These are phyloP conservation scores for Sclerotinia spermophila DNA, from an alignment of 2,329 filamentous ascomycete genomes.

Conservation along the genomic window DNA sequence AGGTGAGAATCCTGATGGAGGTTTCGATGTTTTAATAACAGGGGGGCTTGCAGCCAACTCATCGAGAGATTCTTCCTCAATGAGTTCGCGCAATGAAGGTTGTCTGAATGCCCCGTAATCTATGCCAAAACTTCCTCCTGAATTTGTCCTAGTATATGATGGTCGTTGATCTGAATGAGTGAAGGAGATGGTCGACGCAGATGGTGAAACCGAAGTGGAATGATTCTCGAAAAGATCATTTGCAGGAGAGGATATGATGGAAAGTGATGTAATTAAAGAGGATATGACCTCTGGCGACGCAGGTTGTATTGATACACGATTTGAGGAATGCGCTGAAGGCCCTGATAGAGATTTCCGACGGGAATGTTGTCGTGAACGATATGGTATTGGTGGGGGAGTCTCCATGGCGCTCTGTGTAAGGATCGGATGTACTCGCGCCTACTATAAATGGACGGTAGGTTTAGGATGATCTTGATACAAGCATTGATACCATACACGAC, in stretches of 20 bases:
- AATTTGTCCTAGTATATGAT: slow-evolving; percentile 23
- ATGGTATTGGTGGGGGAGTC: slow-evolving; percentile 34
- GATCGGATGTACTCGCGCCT: slow-evolving; percentile 21
- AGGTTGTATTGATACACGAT: slow-evolving; percentile 36
- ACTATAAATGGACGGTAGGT: slow-evolving; percentile 16
- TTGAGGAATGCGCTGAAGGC: slow-evolving; percentile 31
- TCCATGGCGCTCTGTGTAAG: slow-evolving; percentile 30
- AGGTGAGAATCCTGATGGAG: slow-evolving; percentile 70
- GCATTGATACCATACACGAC: slow-evolving; percentile 30
- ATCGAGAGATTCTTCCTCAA: slow-evolving; percentile 51
- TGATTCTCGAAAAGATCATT: slow-evolving; percentile 62
- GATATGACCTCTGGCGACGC: slow-evolving; percentile 65
- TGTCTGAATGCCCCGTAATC: slow-evolving; percentile 66
- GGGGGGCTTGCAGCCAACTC: slow-evolving; percentile 63
- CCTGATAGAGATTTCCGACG: slow-evolving; percentile 34
- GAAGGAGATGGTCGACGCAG: slow-evolving; percentile 34
- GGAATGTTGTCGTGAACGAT: slow-evolving; percentile 31
- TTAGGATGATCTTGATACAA: slow-evolving; percentile 23
- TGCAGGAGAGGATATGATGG: slow-evolving; percentile 64
- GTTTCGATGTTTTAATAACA: slow-evolving; percentile 76
- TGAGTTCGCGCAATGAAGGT: slow-evolving; percentile 47
- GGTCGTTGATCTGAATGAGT: slow-evolving; percentile 22
- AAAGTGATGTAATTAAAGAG: slow-evolving; percentile 65
- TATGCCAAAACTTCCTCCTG: slow-evolving; percentile 57
- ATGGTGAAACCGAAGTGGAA: slow-evolving; percentile 40